Base-by-base conservation (phyloP, 148 eudicot genomes). In the Rhododendron vialii region DNA sequence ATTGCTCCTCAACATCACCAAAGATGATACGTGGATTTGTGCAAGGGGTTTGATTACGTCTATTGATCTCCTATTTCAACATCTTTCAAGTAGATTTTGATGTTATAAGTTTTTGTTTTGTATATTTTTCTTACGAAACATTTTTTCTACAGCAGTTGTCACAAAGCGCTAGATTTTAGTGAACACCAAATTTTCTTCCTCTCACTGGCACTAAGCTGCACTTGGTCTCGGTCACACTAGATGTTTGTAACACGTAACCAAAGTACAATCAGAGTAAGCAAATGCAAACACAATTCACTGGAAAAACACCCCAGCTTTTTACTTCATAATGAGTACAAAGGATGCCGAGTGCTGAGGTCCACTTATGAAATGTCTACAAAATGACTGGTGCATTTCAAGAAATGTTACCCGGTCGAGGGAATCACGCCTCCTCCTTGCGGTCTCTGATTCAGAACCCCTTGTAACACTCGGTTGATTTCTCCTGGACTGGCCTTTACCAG, bases 351-450 rank as follows among this genome's bases (percentile, higher is more conserved):
- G n/a, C n/a, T n/a, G n/a, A n/a, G n/a, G 24, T 51, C 61, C 30
- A 51, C 10, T 30, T 30, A 30, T 24, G 1, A 26, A 47, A 50
- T 53, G 7, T 18, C 55, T 81, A 81, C 10, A 80, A 51, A 2
- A 30, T 28, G n/a, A 53, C 24, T 17, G 41, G 24, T 30, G 67
- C 50, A 61, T 15, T 73, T 28, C 80, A 48, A 80, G 76, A 33
- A 74, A 77, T 83, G 75, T 90, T 92, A 97, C 99, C 93, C 77
- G 91, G 85, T 93, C 98, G 51, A 97, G 88, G 22, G 99, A 97
- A 85, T 97, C 95, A 65, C 96, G 92, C 86, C 96, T 90, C 82
- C 98, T 90, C 89, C 99, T 95, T 74, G 93, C 92, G 82, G 94
- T 92, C 81, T 97, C 98, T 81, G 91, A 91, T 81, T 91, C 98